Percentiles rank a stretch among this genome's conserved stretches.
Evolutionary conservation across 2,329 filamentous ascomycete genomes (phyloP).

Genomic region (Talaromyces sp.): DNA sequence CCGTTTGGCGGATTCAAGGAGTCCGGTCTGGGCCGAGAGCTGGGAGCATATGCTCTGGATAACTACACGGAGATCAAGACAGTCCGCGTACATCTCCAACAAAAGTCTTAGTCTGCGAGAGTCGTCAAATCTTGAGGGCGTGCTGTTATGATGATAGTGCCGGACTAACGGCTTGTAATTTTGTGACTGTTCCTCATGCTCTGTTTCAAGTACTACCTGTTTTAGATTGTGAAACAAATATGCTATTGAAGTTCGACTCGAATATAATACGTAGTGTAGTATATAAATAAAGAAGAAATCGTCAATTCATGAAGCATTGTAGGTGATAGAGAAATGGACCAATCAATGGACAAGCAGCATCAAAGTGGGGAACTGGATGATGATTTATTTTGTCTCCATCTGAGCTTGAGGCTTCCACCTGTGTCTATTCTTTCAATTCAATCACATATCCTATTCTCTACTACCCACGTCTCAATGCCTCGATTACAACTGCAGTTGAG

Average conservation of each 20-base stretch:
- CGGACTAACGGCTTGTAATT: neutral
- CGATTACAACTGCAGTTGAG: neutral
- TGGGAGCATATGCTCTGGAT: conserved; percentile 50
- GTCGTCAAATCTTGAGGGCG: neutral
- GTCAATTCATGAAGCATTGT: neutral
- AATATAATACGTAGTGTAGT: neutral
- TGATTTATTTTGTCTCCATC: neutral
- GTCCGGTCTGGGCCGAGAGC: conserved; percentile 46
- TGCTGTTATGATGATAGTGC: neutral
- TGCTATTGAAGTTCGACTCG: neutral
- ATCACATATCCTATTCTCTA: neutral
- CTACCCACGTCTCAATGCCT: conserved; percentile 4
- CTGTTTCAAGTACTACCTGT: neutral
- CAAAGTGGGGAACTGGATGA: neutral
- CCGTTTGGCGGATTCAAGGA: conserved; percentile 50
- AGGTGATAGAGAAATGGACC: neutral
- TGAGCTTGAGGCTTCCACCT: neutral
- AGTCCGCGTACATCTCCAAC: conserved; percentile 39
- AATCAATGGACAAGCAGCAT: neutral
- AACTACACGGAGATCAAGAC: conserved; percentile 53
- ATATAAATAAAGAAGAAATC: neutral
- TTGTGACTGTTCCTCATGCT: neutral
- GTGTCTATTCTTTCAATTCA: neutral
- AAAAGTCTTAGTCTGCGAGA: neutral
- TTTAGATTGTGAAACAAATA: neutral